Conservation (phyloP, 306 rosid species). For the Crotalaria pallida region DNA sequence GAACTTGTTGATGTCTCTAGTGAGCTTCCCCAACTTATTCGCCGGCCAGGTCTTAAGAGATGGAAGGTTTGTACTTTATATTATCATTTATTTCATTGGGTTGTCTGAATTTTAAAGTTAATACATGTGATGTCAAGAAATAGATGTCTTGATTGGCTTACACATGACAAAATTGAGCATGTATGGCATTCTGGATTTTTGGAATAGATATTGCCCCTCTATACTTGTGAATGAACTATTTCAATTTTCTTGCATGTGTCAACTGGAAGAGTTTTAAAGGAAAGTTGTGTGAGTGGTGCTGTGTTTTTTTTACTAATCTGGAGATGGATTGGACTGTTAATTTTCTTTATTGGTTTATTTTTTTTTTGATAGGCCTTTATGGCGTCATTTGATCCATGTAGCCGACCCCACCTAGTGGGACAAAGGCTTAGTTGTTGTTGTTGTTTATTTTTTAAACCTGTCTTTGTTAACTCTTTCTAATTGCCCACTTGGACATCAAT, state of each 20-base stretch:
- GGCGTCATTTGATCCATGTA: too few relatives aligned
- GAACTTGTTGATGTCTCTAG: conserved; percentile 77
- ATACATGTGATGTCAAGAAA: neutral
- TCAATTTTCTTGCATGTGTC: neutral
- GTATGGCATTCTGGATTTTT: neutral
- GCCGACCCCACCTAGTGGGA: too few relatives aligned
- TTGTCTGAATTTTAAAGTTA: conserved; percentile 5
- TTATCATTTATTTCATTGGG: neutral
- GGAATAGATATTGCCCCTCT: neutral
- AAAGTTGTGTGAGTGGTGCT: neutral
- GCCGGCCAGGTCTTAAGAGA: conserved; percentile 72
- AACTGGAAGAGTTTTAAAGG: neutral
- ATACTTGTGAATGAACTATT: neutral
- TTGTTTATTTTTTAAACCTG: neutral
- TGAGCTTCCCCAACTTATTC: conserved; percentile 73
- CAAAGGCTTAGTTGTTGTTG: too few relatives aligned
- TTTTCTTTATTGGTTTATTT: neutral
- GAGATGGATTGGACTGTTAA: neutral
- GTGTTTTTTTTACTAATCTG: neutral
- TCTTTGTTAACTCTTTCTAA: neutral
- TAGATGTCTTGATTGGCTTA: neutral
- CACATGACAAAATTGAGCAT: conserved; percentile 1
- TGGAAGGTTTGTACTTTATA: conserved; percentile 68
- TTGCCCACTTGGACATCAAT: conserved; percentile 1
- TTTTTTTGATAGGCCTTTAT: too few relatives aligned